A percentile compares a stretch with the other conserved stretches of the same genome.
phyloP scores from a whole-genome alignment of 257 asterid species.

The Solanum verrucosum region DNA sequence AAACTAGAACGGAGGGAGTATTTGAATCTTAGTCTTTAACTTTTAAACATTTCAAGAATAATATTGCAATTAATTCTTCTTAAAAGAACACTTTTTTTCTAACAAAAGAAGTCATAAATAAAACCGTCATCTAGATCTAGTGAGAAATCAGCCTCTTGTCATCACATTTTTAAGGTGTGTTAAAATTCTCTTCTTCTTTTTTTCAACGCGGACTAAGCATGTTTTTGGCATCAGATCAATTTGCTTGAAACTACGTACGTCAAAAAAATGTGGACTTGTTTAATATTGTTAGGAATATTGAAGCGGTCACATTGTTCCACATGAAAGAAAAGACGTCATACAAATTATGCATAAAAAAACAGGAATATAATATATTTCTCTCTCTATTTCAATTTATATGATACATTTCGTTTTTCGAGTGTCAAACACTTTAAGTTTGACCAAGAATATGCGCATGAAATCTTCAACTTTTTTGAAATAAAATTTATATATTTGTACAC shows the following conservation, averaged over 20 bases:
- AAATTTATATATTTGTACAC: too few relatives aligned
- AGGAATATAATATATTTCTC: not conserved
- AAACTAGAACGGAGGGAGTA: not conserved
- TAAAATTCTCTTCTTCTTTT: not conserved
- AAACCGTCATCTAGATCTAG: not conserved
- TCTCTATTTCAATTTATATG: too few relatives aligned
- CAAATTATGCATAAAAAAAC: not conserved
- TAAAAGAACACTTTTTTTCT: too few relatives aligned
- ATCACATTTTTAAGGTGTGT: not conserved
- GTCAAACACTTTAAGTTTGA: too few relatives aligned
- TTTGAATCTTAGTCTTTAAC: not conserved
- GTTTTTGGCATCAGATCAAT: not conserved
- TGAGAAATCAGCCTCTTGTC: not conserved
- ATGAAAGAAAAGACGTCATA: not conserved
- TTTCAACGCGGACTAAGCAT: not conserved
- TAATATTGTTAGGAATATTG: not conserved
- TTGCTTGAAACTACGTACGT: not conserved
- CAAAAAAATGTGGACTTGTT: not conserved
- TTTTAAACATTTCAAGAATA: not conserved
- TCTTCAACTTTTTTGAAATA: too few relatives aligned
- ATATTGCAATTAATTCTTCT: not conserved
- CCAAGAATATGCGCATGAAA: too few relatives aligned
- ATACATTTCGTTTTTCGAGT: fast-evolving
- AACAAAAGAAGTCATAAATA: too few relatives aligned
- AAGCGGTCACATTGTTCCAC: not conserved